phyloP scores from a whole-genome alignment of 441 rosid species.

The Pelargonium fulgidum region DNA sequence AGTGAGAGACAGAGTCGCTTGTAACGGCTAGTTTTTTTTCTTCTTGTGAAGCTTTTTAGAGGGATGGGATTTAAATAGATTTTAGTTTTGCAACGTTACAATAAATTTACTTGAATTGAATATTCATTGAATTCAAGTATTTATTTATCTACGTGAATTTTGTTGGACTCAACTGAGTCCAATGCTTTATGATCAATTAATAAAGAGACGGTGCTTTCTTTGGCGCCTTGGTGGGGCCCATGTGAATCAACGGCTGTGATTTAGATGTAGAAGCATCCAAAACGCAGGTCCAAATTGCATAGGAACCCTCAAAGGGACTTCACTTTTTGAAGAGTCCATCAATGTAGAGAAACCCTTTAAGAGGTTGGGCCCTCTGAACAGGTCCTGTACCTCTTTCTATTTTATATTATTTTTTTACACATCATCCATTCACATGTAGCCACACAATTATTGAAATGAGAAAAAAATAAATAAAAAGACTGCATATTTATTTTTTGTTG shows the following conservation, averaged over 20 bases:
- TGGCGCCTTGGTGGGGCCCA: neutral
- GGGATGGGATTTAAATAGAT: neutral
- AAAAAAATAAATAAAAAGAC: too few relatives aligned
- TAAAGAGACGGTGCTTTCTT: neutral
- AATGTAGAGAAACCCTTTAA: too few relatives aligned
- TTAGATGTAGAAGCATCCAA: too few relatives aligned
- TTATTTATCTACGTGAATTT: constrained; percentile 2
- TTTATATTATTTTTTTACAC: too few relatives aligned
- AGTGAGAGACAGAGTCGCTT: constrained; percentile 7
- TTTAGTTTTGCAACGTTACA: neutral
- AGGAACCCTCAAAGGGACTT: too few relatives aligned
- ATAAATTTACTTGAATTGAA: neutral
- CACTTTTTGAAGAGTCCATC: too few relatives aligned
- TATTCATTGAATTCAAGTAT: neutral
- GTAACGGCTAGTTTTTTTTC: constrained; percentile 5
- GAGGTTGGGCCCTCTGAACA: too few relatives aligned
- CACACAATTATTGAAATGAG: too few relatives aligned
- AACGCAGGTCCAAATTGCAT: too few relatives aligned
- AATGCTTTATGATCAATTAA: neutral
- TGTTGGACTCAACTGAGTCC: neutral
- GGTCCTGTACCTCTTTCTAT: too few relatives aligned
- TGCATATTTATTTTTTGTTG: too few relatives aligned
- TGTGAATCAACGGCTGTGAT: neutral
- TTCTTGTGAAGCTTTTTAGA: neutral
- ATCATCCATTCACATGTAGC: too few relatives aligned